Percentiles rank a stretch among this genome's conserved stretches.
phyloP scores from a whole-genome alignment of 257 asterid species.

The Voacanga thouarsii region DNA sequence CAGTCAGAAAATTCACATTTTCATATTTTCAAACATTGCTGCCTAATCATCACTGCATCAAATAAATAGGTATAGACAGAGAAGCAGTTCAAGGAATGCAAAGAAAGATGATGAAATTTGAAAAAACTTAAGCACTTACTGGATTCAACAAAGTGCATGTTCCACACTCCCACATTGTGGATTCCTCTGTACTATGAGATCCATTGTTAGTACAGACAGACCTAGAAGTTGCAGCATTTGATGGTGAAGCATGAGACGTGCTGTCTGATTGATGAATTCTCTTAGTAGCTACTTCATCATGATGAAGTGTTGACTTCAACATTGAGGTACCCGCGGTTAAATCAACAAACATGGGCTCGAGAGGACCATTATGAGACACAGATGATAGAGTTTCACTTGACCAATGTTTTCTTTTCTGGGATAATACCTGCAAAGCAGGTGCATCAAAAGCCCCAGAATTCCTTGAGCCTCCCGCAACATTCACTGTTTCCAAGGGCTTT shows the following conservation, averaged over 20 bases:
- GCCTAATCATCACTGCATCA: background rate
- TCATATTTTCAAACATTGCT: background rate
- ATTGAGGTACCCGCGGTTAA: constrained; percentile 29
- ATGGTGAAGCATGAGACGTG: constrained; percentile 15
- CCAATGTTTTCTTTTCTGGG: constrained; percentile 60
- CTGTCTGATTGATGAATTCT: constrained; percentile 19
- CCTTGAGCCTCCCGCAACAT: constrained; percentile 38
- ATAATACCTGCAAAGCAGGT: constrained; percentile 23
- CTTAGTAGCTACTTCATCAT: constrained; percentile 22
- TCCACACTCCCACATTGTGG: constrained; percentile 58
- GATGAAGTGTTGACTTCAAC: constrained; percentile 22
- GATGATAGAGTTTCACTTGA: constrained; percentile 27
- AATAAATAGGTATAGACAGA: background rate
- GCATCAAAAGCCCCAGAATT: constrained; percentile 16
- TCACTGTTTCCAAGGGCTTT: constrained; percentile 31
- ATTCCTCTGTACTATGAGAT: constrained; percentile 19
- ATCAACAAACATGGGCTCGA: constrained; percentile 32
- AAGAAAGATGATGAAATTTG: background rate
- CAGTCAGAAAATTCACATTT: background rate
- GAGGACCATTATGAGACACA: constrained; percentile 25
- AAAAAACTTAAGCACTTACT: constrained; percentile 39
- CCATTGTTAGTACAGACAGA: constrained; percentile 23
- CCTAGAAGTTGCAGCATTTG: constrained; percentile 35
- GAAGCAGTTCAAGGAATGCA: background rate
- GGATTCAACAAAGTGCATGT: constrained; percentile 84